Evolutionary conservation across 129 eudicot genomes (phyloP), one percentile per base, ranked within the genome.

Genomic region (Erigeron canadensis): DNA sequence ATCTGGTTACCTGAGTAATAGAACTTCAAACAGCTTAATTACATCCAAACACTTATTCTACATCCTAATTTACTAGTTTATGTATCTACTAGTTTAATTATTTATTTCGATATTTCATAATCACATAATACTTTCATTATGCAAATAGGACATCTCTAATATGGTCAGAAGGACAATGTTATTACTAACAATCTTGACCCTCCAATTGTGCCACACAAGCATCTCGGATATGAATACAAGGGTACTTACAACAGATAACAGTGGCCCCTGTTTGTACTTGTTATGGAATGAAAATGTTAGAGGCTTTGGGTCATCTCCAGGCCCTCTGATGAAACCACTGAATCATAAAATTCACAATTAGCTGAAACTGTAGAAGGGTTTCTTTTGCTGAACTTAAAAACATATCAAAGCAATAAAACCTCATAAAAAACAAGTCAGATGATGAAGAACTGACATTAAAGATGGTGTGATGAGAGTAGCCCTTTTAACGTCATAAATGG

Each of bases 251-350:
- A 95, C 97, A 7, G 99, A 90, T 67, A 95, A 87, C 77, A 95
- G 83, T 0, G 97, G 96, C 38, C 99, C 97, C 77, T 87, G 94
- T 72, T 94, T 90, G 72, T 83, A 90, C 79, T 90, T 94, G 85
- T 94, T 81, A 78, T 94, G 91, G 69, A 94, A 94, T 47, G 99
- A 82, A 80, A 95, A 84, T 16, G 96, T 58, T 44, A 90, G 22
- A 46, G 97, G 91, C 89, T 86, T 95, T 46, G 87, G 85, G 73
- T 82, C 83, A 54, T 95, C 91, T 53, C 99, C 99, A 19, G 99
- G 99, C 47, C 99, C 99, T 83, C 99, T 83, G 55, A 94, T 86
- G 81, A 95, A 95, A 69, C 99, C 99, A 83, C 98, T 94, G 81
- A 48, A 81, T 69, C 53, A 77, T 3, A 50, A 18, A 72, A 58